These are phyloP conservation scores for Pseudonitzschia delicatissima DNA, from an alignment of 108 stramenopile species.

Conservation along the genomic window DNA sequence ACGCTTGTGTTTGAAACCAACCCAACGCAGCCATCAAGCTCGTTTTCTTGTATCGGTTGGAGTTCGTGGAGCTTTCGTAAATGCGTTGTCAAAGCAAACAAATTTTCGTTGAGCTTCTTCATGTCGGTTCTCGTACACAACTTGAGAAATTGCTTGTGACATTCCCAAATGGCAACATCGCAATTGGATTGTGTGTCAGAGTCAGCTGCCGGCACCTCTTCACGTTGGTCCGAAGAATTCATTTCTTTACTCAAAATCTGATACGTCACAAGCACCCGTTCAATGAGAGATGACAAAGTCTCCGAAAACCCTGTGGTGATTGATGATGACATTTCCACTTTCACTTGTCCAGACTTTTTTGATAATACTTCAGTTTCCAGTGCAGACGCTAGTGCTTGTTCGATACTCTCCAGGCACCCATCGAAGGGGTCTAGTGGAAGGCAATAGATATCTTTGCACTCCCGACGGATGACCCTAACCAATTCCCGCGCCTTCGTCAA, in stretches of 20 bases:
- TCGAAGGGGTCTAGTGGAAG: constrained; percentile 28
- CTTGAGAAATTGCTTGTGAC: constrained; percentile 22
- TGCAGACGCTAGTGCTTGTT: not conserved
- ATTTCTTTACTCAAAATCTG: constrained; percentile 16
- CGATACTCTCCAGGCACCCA: constrained; percentile 3
- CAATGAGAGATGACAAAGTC: constrained; percentile 10
- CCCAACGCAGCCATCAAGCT: constrained; percentile 38
- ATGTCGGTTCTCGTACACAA: constrained; percentile 39
- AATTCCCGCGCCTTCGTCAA: constrained; percentile 34
- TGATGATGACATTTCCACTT: not conserved
- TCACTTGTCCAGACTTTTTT: not conserved
- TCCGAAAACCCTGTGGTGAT: not conserved
- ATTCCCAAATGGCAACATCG: constrained; percentile 17
- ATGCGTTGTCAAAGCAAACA: not conserved
- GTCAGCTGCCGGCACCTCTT: not conserved
- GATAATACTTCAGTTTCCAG: not conserved
- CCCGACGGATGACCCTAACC: constrained; percentile 15
- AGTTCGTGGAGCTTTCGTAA: constrained; percentile 7
- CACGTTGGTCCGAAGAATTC: not conserved
- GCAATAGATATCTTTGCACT: constrained; percentile 13
- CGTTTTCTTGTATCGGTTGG: not conserved
- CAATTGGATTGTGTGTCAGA: not conserved
- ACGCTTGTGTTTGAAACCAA: constrained; percentile 45
- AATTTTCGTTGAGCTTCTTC: constrained; percentile 21
- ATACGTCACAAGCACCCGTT: constrained; percentile 21